Percentiles rank a stretch among this genome's conserved stretches.
Evolutionary conservation across 495 filamentous ascomycete species (phyloP).

Genomic region (Collariella sp.): DNA sequence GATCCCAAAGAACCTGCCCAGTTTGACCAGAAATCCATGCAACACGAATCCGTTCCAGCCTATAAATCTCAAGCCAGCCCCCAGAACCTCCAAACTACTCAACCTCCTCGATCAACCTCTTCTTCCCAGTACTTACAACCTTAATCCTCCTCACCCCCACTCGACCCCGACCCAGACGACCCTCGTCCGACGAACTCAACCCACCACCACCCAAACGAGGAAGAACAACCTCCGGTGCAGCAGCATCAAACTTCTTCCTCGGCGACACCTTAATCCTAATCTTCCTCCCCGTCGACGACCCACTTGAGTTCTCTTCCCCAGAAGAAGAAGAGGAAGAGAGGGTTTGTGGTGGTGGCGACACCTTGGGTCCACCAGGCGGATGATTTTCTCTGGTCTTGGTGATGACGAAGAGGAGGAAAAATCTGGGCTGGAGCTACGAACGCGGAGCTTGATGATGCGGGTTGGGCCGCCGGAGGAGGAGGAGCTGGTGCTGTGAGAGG

Average conservation of each 20-base stretch:
- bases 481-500: constrained; percentile 3
- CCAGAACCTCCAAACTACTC: neutral
- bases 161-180: neutral
- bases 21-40: neutral
- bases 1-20: neutral
- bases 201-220: neutral
- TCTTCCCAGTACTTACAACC: neutral
- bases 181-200: neutral
- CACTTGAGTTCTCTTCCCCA: neutral
- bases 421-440: constrained; percentile 10
- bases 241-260: neutral
- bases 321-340: neutral
- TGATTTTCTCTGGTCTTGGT: constrained; percentile 5
- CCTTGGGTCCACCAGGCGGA: neutral
- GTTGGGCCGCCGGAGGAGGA: constrained; percentile 2
- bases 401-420: neutral
- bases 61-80: too few relatives aligned
- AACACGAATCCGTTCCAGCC: too few relatives aligned
- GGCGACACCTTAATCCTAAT: neutral
- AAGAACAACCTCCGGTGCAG: neutral
- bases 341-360: neutral
- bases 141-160: neutral
- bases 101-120: constrained; percentile 3
- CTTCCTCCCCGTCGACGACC: neutral
- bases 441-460: constrained; percentile 18